These are phyloP conservation scores for Sparassis latifolia DNA, from an alignment of 1,284 basidiomycete species.

Conservation along the genomic window DNA sequence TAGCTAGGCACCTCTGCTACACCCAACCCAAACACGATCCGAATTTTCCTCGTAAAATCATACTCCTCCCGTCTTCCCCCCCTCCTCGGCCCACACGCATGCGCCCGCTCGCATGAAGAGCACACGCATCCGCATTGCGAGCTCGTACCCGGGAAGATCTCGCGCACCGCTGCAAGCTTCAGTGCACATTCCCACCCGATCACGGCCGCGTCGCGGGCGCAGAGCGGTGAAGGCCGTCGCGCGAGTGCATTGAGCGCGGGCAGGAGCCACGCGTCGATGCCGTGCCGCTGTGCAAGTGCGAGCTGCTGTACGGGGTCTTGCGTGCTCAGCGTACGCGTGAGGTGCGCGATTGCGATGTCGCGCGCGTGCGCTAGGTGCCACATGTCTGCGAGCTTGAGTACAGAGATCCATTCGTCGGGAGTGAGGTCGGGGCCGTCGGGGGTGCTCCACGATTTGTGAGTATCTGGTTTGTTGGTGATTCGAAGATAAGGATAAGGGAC, in stretches of 20 bases:
- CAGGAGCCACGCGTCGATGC: slow-evolving; percentile 15
- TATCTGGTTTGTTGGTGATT: background rate
- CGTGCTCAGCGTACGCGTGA: slow-evolving; percentile 11
- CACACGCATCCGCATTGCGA: background rate
- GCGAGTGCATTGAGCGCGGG: slow-evolving; percentile 1
- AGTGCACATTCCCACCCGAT: background rate
- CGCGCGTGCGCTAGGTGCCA: slow-evolving; percentile 25
- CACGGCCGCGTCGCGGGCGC: background rate
- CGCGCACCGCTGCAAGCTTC: background rate
- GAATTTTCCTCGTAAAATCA: background rate
- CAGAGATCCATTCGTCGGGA: slow-evolving; percentile 29
- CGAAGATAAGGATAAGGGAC: slow-evolving; percentile 1
- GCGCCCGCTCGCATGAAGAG: background rate
- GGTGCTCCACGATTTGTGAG: slow-evolving; percentile 3
- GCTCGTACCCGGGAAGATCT: background rate
- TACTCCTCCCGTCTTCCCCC: background rate
- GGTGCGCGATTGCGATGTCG: slow-evolving; percentile 18
- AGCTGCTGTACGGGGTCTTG: slow-evolving; percentile 22
- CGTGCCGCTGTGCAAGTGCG: slow-evolving; percentile 18
- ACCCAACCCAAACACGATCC: background rate
- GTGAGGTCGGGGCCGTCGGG: slow-evolving; percentile 13
- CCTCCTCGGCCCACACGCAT: background rate
- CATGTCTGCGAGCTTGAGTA: slow-evolving; percentile 26
- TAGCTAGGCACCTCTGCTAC: background rate
- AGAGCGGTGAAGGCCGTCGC: background rate